A percentile compares a stretch with the other conserved stretches of the same genome.
Evolutionary conservation across 139 green algal genomes (phyloP).

Genomic region (Astrephomene gubernaculifera): DNA sequence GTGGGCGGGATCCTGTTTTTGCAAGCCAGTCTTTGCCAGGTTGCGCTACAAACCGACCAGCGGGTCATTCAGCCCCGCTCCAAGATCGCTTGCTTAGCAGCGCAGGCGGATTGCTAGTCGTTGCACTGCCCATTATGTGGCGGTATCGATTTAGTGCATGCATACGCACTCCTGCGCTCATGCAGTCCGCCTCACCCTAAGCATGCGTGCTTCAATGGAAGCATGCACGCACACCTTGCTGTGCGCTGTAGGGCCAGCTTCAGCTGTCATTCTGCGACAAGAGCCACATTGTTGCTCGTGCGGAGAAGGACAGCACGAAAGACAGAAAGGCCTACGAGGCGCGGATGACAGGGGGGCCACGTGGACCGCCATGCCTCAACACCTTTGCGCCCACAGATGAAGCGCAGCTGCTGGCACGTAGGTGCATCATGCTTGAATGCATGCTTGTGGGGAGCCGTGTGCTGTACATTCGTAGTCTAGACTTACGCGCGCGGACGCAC

Average conservation of each 20-base stretch:
- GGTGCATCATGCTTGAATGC: no score
- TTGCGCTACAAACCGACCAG: no score
- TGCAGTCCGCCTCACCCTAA: not conserved
- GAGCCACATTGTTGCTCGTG: not conserved
- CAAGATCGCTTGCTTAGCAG: no score
- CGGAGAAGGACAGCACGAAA: no score
- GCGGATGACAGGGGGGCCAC: not conserved
- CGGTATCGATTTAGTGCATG: not conserved
- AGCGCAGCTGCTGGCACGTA: not conserved
- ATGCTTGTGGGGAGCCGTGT: no score
- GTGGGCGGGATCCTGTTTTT: no score
- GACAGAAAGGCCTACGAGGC: not conserved
- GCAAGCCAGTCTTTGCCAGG: no score
- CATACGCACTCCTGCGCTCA: not conserved
- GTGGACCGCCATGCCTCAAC: not conserved
- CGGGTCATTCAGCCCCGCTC: no score
- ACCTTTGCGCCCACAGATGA: not conserved
- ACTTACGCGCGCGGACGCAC: no score
- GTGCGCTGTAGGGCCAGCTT: constrained; percentile 6
- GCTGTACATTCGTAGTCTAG: no score
- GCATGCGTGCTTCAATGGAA: not conserved
- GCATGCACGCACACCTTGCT: not conserved
- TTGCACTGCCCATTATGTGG: no score
- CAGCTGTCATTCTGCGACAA: not conserved
- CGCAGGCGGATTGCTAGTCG: no score